phyloP scores from a whole-genome alignment of 2,329 filamentous ascomycete genomes.

The Alternaria arbusti region DNA sequence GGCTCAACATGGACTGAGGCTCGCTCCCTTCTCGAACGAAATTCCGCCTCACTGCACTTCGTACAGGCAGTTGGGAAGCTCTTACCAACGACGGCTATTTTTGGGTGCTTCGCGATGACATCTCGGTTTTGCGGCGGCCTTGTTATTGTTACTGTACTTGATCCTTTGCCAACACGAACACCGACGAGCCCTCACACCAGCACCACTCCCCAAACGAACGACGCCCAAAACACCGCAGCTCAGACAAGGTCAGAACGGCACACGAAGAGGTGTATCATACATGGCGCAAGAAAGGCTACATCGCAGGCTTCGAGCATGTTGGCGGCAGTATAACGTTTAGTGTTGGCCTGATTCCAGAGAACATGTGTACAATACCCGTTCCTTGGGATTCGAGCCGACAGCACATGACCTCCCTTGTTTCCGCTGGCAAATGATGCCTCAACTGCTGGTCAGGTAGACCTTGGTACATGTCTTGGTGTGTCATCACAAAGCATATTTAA shows the following conservation, averaged over 20 bases:
- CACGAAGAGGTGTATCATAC: constrained; percentile 12
- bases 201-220: constrained; percentile 20
- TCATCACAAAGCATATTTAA: constrained; percentile 35
- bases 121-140: constrained; percentile 13
- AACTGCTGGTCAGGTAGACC: constrained; percentile 8
- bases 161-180: constrained; percentile 21
- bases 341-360: constrained; percentile 29
- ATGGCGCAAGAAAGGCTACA: constrained; percentile 24
- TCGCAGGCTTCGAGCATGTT: constrained; percentile 13
- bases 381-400: constrained; percentile 4
- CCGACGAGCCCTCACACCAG: constrained; percentile 5
- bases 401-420: not conserved
- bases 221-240: constrained; percentile 29
- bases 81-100: not conserved
- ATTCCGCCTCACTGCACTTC: constrained; percentile 1
- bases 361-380: constrained; percentile 11
- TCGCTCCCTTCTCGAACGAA: not conserved
- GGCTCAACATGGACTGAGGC: constrained; percentile 16
- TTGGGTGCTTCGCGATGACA: constrained; percentile 2
- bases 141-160: constrained; percentile 24
- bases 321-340: constrained; percentile 25
- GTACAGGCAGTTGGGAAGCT: not conserved
- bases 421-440: not conserved
- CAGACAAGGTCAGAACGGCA: constrained; percentile 20
- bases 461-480: constrained; percentile 5